Percentiles rank a stretch among this genome's conserved stretches.
Evolutionary conservation across 2,329 filamentous ascomycete genomes (phyloP).

Genomic region (Eutypella sp.): DNA sequence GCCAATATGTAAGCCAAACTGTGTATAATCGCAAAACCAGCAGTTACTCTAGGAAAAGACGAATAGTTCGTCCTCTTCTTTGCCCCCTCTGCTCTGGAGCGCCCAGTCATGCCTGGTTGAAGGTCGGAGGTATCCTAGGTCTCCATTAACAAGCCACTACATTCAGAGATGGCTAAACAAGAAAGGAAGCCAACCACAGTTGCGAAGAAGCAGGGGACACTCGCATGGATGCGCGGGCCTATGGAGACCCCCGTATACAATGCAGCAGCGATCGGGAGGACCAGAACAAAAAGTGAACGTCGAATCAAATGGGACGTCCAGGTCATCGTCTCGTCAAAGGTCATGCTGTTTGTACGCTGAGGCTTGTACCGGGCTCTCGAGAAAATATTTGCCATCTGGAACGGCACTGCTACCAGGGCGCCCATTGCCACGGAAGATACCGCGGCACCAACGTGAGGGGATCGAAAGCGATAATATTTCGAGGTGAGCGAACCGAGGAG

Average conservation of each 20-base stretch:
- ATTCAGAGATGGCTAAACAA: conserved; percentile 70
- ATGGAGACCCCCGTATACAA: conserved; percentile 63
- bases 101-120: conserved; percentile 63
- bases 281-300: conserved; percentile 60
- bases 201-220: conserved; percentile 63
- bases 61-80: conserved; percentile 64
- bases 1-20: conserved; percentile 64
- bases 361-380: conserved; percentile 57
- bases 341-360: conserved; percentile 61
- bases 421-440: conserved; percentile 64
- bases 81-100: conserved; percentile 37
- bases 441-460: conserved; percentile 62
- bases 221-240: conserved; percentile 55
- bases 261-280: conserved; percentile 61
- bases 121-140: conserved; percentile 77
- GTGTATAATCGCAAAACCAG: conserved; percentile 68
- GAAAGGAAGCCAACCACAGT: conserved; percentile 65
- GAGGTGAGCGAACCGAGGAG: conserved; percentile 69
- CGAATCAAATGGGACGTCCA: conserved; percentile 72
- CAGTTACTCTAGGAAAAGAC: conserved; percentile 67
- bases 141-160: conserved; percentile 74
- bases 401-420: conserved; percentile 63
- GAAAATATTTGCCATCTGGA: conserved; percentile 67
- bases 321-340: conserved; percentile 56
- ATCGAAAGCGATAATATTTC: conserved; percentile 58